Evolutionary conservation across 257 asterid species (phyloP).

Genomic region (Forsythia suspensa): DNA sequence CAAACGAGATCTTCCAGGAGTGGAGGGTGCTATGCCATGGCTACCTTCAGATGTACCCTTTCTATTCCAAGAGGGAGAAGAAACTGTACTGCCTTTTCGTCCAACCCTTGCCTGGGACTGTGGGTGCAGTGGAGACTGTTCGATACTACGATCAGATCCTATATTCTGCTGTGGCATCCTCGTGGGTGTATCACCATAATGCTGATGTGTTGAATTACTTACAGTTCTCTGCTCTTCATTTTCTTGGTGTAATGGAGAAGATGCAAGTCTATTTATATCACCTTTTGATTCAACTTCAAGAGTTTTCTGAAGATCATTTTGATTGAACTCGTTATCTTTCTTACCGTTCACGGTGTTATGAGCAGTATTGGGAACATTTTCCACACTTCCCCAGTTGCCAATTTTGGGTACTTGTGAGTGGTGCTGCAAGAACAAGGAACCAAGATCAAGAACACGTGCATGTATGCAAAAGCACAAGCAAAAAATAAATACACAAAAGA

Average conservation of each 20-base stretch:
- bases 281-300: conserved; percentile 40
- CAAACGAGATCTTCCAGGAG: conserved; percentile 88
- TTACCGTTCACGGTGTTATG: conserved; percentile 59
- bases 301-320: conserved; percentile 48
- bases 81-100: conserved; percentile 50
- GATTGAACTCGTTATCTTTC: conserved; percentile 41
- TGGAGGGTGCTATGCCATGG: conserved; percentile 68
- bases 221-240: conserved; percentile 39
- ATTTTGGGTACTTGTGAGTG: conserved; percentile 59
- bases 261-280: conserved; percentile 47
- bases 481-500: neutral
- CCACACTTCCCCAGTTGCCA: conserved; percentile 77
- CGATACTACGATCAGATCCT: conserved; percentile 70
- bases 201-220: conserved; percentile 56
- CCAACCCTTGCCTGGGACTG: conserved; percentile 57
- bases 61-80: conserved; percentile 93
- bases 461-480: neutral
- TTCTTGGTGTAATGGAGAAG: conserved; percentile 52
- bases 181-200: conserved; percentile 57
- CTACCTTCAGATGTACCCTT: conserved; percentile 60
- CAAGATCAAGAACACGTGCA: conserved; percentile 5
- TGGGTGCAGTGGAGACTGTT: conserved; percentile 74
- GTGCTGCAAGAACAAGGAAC: conserved; percentile 35
- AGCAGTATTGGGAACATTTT: conserved; percentile 49
- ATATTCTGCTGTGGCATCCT: conserved; percentile 49